A percentile compares a stretch with the other conserved stretches of the same genome.
Evolutionary conservation across 352 stramenopile genomes (phyloP).

Genomic region (Aphanomyces invadans): DNA sequence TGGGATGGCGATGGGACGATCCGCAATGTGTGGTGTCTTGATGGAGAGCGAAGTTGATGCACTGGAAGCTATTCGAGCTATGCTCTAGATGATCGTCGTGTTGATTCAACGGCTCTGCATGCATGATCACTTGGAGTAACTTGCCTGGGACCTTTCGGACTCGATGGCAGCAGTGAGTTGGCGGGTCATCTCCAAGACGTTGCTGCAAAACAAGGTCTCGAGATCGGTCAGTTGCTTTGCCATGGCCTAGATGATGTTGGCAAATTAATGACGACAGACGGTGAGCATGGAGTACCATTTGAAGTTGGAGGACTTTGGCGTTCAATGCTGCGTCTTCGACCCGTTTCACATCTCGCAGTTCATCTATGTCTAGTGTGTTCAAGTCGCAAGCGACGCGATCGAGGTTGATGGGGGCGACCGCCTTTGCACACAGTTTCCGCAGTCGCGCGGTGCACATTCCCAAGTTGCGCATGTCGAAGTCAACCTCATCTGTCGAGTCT

Average conservation of each 20-base stretch:
- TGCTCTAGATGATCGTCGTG: no score
- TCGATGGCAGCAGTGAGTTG: background rate
- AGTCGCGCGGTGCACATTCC: background rate
- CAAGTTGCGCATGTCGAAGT: background rate
- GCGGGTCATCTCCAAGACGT: background rate
- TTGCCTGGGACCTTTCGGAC: background rate
- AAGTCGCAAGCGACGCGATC: constrained; percentile 3
- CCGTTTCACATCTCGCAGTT: background rate
- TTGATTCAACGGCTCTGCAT: no score
- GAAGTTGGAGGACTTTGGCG: constrained; percentile 4
- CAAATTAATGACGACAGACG: background rate
- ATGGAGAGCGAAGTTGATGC: no score
- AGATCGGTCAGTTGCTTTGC: background rate
- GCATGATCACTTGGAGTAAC: no score
- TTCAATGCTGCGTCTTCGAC: background rate
- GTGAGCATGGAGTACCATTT: background rate
- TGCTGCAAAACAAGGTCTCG: background rate
- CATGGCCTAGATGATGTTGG: background rate
- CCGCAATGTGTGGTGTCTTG: no score
- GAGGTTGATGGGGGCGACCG: background rate
- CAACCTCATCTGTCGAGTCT: constrained; percentile 3
- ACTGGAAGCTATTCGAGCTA: no score
- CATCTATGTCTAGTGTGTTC: background rate
- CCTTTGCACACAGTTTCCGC: background rate
- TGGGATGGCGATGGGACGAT: no score